Base-by-base conservation (phyloP, 441 rosid genomes). In the Adansonia grandidieri region DNA sequence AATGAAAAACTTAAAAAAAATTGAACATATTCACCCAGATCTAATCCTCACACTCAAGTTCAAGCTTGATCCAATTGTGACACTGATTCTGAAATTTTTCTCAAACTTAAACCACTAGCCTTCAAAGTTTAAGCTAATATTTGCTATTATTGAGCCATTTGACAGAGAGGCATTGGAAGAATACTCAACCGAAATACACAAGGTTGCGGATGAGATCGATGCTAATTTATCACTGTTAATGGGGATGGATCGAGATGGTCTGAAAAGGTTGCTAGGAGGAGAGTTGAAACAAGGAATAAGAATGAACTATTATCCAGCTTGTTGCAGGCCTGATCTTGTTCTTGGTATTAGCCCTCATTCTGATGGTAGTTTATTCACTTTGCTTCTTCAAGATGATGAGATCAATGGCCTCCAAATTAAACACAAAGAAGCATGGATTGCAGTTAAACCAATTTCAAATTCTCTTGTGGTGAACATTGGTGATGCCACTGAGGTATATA, bases 391-490 rank as follows among this genome's bases (percentile, higher is more conserved):
- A 70, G 63, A 53, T 1, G 61, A 73, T 56, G 60, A 61, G 19
- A 8, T 22, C 2, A 40, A 20, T 9, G 84, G 77, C 40, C 47
- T 82, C 45, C 85, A 80, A 57, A 80, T 85, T 28, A 61, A 14
- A 15, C 80, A 77, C 6, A 10, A 83, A n/a, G 73, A 74, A 22
- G n/a, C 5, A 0, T 80, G 88, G 80, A 70, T 79, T 42, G 68
- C 19, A 0, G 69, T 78, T 20, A 73, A 75, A 11, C 82, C 76
- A 17, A 51, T 79, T 47, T 78, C 81, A 0, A 28, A 74, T 74
- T 80, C 84, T 69, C 66, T 74, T 0, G 81, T 79, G 8, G 79
- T 80, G 2, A 80, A 80, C 6, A 60, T 84, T 15, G 82, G 82
- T n/a, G 78, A 85, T 61, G 76, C 62, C 15, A 10, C 71, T 28